Percentiles rank a stretch among this genome's conserved stretches.
These are phyloP conservation scores for Malus domestica DNA, from an alignment of 306 rosid species.

Conservation along the genomic window ASM211411v1 NC_041801.1:13706501-13707000, in stretches of 20 bases:
- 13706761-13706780: constrained; percentile 39
- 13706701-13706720: constrained; percentile 82
- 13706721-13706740: constrained; percentile 79
- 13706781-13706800: constrained; percentile 84
- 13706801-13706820: constrained; percentile 74
- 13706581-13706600: constrained; percentile 78
- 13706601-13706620: constrained; percentile 92
- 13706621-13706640: constrained; percentile 97
- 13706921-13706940: constrained; percentile 93
- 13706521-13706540: constrained; percentile 14
- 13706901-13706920: constrained; percentile 96
- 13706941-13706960: constrained; percentile 1
- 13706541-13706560: constrained; percentile 54
- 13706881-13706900: constrained; percentile 92
- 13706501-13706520: constrained; percentile 23
- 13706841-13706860: constrained; percentile 86
- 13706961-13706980: neutral
- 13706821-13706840: constrained; percentile 53
- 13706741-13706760: constrained; percentile 13
- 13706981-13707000: neutral
- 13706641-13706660: constrained; percentile 89
- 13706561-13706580: constrained; percentile 69
- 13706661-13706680: constrained; percentile 86
- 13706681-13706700: constrained; percentile 84
- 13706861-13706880: constrained; percentile 53